Evolutionary conservation across 805 yeast species (phyloP), one percentile per base, ranked within the genome.

Genomic region (Peterozyma toletana): DNA sequence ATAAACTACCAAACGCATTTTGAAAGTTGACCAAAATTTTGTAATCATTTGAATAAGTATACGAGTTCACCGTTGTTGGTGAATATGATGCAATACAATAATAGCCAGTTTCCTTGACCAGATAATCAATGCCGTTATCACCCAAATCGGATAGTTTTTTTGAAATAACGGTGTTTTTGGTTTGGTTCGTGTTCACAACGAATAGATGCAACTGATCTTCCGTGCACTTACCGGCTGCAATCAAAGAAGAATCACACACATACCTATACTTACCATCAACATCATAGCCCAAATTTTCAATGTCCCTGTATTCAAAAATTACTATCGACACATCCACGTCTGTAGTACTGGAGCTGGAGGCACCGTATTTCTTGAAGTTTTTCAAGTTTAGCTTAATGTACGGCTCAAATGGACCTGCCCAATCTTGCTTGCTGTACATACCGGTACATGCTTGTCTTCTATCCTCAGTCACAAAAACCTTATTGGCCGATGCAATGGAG

Each of bases 1-100:
- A 78, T 45, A 93, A 68, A 47, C 86, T 77, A 45, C 99, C 99
- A 62, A 77, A 93, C 3, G 98, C 86, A 64, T 90, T 93, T 67
- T 88, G 93, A 65, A 87, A 93, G 53, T 82, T 83, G 37, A 84
- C 83, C n/a, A 66, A 62, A 13, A 91, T 85, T 41, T 71, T 61
- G 62, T 82, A 93, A 16, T 67, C 68, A 37, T 60, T 59, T 9
- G 48, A 42, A 6, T 45, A 43, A 2, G 42, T 40, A 13, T 52
- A 45, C 10, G 64, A 59, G 14, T 56, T 50, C 39, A 58, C 58
- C 11, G 59, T 55, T 14, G 60, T 52, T 18, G 75, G 65, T 18
- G 78, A 70, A 50, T 70, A 78, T 0, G 95, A 83, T 2, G 89
- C 80, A 36, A 91, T 84, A 68, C 99, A 93, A 65, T 90, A 93